A percentile compares a stretch with the other conserved stretches of the same genome.
These are phyloP conservation scores for Taphrina betulina DNA, from an alignment of 1,139 yeast species.

Conservation along the genomic window DNA sequence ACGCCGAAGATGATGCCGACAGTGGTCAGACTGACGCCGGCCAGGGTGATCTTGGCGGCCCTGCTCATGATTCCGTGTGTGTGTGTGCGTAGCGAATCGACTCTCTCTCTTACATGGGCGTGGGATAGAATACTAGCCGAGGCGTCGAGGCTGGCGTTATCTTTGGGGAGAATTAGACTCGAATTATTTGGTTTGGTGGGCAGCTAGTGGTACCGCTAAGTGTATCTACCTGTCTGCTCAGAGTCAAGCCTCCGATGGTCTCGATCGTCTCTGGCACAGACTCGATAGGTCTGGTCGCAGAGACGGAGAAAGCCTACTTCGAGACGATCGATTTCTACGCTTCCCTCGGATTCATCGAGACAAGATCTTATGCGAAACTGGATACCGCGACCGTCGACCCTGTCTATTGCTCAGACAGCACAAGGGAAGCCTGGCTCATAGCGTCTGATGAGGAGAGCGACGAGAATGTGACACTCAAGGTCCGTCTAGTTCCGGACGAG, in stretches of 20 bases:
- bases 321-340: conserved; percentile 56
- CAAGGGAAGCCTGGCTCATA: conserved; percentile 58
- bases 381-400: conserved; percentile 11
- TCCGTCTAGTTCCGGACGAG: conserved; percentile 40
- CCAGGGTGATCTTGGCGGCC: conserved; percentile 39
- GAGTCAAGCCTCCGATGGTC: too few species aligned
- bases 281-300: conserved; percentile 51
- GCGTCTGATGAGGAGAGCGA: conserved; percentile 48
- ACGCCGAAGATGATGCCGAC: conserved; percentile 38
- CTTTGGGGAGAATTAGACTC: too few species aligned
- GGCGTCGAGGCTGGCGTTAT: too few species aligned
- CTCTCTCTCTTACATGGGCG: too few species aligned
- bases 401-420: conserved; percentile 36
- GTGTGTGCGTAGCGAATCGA: too few species aligned
- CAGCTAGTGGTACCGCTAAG: too few species aligned
- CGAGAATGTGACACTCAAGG: conserved; percentile 43
- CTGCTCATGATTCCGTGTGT: conserved; percentile 34
- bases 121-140: too few species aligned
- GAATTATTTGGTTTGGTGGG: too few species aligned
- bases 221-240: too few species aligned
- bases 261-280: conserved; percentile 15
- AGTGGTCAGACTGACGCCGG: conserved; percentile 32
- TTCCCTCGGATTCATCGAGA: conserved; percentile 56
- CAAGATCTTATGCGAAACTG: conserved; percentile 50
- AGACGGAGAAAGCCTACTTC: conserved; percentile 50